Evolutionary conservation across 2,329 filamentous ascomycete genomes (phyloP).

Genomic region (Penicillium sp.): DNA sequence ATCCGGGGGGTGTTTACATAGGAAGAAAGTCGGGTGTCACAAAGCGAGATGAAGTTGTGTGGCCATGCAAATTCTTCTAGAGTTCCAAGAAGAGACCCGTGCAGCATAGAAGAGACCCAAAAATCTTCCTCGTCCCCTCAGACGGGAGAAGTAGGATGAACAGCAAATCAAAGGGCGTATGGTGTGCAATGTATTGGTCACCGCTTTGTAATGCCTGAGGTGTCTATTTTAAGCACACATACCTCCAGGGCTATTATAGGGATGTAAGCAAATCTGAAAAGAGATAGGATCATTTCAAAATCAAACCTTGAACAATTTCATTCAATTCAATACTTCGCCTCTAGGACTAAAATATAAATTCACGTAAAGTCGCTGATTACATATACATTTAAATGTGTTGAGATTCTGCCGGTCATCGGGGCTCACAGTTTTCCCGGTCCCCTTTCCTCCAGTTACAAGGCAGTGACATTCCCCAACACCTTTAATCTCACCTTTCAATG

Average conservation of each 20-base stretch:
- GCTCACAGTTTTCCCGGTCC: slow-evolving; percentile 28
- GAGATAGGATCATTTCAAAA: background rate
- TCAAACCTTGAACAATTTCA: background rate
- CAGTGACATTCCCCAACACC: slow-evolving; percentile 17
- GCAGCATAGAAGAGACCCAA: too few relatives aligned
- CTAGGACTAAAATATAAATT: too few relatives aligned
- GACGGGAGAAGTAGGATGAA: background rate
- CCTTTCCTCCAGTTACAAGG: slow-evolving; percentile 25
- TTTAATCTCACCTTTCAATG: slow-evolving; percentile 2
- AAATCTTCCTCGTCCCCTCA: background rate
- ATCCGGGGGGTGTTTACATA: background rate
- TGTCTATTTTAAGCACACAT: background rate
- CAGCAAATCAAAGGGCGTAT: background rate
- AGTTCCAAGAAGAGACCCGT: too few relatives aligned
- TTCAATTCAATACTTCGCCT: background rate
- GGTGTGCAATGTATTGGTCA: background rate
- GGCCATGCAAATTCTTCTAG: background rate
- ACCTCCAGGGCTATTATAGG: background rate
- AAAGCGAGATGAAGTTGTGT: background rate
- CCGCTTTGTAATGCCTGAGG: slow-evolving; percentile 10
- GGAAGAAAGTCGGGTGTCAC: background rate
- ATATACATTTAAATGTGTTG: slow-evolving; percentile 5
- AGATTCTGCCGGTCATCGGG: slow-evolving; percentile 23
- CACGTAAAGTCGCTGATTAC: background rate
- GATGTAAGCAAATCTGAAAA: background rate